Evolutionary conservation across 2,329 filamentous ascomycete species (phyloP).

Genomic region (Acephala macrosclerotiorum): DNA sequence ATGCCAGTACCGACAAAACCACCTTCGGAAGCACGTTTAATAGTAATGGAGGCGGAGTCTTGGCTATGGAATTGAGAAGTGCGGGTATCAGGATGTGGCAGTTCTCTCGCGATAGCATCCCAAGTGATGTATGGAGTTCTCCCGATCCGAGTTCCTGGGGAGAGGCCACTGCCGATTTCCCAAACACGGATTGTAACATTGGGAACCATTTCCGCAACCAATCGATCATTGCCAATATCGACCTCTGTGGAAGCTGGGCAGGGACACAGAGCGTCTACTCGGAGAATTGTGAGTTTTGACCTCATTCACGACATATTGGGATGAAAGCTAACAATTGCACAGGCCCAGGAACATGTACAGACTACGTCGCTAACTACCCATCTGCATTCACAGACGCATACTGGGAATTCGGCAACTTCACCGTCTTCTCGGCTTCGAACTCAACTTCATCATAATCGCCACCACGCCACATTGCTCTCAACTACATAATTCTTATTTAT

Average conservation of each 20-base stretch:
- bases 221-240: conserved; percentile 82
- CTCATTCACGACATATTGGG: not conserved
- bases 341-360: conserved; percentile 37
- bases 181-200: conserved; percentile 71
- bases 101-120: conserved; percentile 53
- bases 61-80: conserved; percentile 56
- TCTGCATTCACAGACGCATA: conserved; percentile 41
- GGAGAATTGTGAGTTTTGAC: conserved; percentile 36
- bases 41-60: conserved; percentile 53
- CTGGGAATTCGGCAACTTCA: conserved; percentile 42
- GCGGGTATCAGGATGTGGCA: conserved; percentile 59
- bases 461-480: not conserved
- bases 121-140: conserved; percentile 50
- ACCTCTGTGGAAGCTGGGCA: conserved; percentile 90
- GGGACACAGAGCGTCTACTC: conserved; percentile 55
- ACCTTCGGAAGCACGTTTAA: conserved; percentile 63
- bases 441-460: not conserved
- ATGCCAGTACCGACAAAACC: conserved; percentile 48
- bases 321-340: conserved; percentile 8
- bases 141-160: conserved; percentile 56
- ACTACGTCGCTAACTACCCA: conserved; percentile 41
- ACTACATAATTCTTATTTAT: conserved; percentile 2
- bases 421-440: conserved; percentile 31
- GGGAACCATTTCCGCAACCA: conserved; percentile 73
- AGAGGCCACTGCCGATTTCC: conserved; percentile 54